Evolutionary conservation across 1,139 yeast species (phyloP).

Genomic region (Zhuliangozyma parablackwelliae): DNA sequence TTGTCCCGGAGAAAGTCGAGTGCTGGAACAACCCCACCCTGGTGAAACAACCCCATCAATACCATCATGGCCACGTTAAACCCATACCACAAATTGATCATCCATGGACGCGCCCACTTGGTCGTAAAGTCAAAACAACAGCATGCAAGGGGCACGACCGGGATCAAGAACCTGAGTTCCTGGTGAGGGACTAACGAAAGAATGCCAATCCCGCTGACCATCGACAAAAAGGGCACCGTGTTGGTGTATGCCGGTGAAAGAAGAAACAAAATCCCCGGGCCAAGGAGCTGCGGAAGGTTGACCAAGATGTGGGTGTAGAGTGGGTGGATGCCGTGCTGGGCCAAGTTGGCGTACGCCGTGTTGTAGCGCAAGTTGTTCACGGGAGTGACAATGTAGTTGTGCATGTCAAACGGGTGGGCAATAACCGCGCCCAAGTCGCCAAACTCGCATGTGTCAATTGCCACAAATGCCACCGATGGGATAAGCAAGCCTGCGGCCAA

Average conservation of each 20-base stretch:
- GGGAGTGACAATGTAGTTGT: slow-evolving; percentile 56
- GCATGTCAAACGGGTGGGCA: slow-evolving; percentile 1
- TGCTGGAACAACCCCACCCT: slow-evolving; percentile 82
- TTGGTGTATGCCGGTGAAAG: slow-evolving; percentile 28
- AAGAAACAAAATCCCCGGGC: slow-evolving; percentile 58
- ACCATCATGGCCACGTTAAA: slow-evolving; percentile 61
- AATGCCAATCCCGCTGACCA: slow-evolving; percentile 55
- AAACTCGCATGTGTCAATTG: slow-evolving; percentile 47
- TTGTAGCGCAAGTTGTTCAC: slow-evolving; percentile 75
- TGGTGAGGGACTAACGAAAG: slow-evolving; percentile 85
- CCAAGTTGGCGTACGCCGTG: slow-evolving; percentile 51
- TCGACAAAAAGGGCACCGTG: slow-evolving; percentile 55
- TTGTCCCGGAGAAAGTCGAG: slow-evolving; percentile 23
- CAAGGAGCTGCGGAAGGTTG: slow-evolving; percentile 76
- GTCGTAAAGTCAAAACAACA: slow-evolving; percentile 50
- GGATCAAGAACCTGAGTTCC: slow-evolving; percentile 79
- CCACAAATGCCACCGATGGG: slow-evolving; percentile 37
- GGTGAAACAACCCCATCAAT: slow-evolving; percentile 79
- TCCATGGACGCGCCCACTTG: slow-evolving; percentile 12
- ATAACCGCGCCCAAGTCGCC: slow-evolving; percentile 10
- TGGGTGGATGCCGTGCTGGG: slow-evolving; percentile 81
- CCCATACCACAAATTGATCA: slow-evolving; percentile 49
- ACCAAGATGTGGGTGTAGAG: slow-evolving; percentile 66
- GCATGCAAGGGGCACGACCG: slow-evolving; percentile 68
- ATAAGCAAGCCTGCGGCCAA: slow-evolving; percentile 25